These are phyloP conservation scores for Diaporthe aspalathi DNA, from an alignment of 2,329 filamentous ascomycete genomes.

Conservation along the genomic window DNA sequence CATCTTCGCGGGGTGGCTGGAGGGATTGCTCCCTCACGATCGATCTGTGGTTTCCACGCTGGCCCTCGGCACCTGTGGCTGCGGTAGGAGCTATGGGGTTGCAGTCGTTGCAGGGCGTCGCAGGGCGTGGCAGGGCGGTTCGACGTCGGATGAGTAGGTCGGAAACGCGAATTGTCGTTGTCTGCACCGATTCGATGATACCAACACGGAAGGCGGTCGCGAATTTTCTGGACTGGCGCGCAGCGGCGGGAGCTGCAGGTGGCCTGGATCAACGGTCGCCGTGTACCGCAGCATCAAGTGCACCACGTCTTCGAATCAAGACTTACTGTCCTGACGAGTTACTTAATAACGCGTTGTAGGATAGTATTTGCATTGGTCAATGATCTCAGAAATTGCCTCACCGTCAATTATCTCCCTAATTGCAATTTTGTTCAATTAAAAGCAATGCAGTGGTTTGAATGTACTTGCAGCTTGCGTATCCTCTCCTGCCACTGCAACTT, in stretches of 20 bases:
- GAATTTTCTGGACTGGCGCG: slow-evolving; percentile 36
- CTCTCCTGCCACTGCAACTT: background rate
- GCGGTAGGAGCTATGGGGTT: background rate
- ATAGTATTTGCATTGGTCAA: no score
- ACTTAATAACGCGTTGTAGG: no score
- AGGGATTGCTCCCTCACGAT: background rate
- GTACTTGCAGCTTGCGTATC: background rate
- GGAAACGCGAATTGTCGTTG: slow-evolving; percentile 7
- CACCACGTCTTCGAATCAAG: background rate
- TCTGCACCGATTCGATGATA: slow-evolving; percentile 15
- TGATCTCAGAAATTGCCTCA: no score
- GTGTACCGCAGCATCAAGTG: background rate
- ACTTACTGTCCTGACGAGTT: background rate
- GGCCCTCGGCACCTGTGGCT: background rate
- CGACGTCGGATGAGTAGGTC: background rate
- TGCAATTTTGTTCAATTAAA: no score
- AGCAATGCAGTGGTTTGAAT: background rate
- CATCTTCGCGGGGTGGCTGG: slow-evolving; percentile 65
- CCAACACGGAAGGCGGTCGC: slow-evolving; percentile 17
- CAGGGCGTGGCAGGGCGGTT: background rate
- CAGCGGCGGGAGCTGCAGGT: slow-evolving; percentile 29
- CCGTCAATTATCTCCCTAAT: no score
- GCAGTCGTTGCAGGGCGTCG: slow-evolving; percentile 9
- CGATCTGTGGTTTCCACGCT: background rate
- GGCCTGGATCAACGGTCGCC: background rate